Conservation (phyloP, 192 early-diverging fungal species). For the Entomortierella parvispora region DNA sequence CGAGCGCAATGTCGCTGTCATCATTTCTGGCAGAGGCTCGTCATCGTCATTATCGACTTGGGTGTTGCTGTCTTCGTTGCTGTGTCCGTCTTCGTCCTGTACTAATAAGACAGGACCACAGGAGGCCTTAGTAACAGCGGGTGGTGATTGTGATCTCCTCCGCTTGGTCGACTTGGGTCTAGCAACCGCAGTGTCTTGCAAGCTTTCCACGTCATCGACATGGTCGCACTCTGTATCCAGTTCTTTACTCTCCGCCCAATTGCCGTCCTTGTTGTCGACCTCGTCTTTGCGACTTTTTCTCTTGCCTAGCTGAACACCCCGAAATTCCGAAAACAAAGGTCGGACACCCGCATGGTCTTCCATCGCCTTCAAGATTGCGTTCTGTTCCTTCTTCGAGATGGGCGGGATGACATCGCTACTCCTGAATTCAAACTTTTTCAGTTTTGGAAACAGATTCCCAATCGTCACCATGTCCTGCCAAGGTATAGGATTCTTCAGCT, state of each 20-base stretch:
- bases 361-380: not conserved
- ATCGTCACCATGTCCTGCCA: slow-evolving; percentile 36
- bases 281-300: too few species aligned
- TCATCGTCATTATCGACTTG: not conserved
- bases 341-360: not conserved
- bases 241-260: too few species aligned
- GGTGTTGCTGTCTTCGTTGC: not conserved
- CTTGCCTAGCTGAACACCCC: too few species aligned
- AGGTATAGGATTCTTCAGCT: slow-evolving; percentile 10
- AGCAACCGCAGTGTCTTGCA: not conserved
- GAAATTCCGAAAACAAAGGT: too few species aligned
- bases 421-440: slow-evolving; percentile 30
- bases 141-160: slow-evolving; percentile 4
- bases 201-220: slow-evolving; percentile 1
- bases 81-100: too few species aligned
- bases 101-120: not conserved
- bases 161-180: not conserved
- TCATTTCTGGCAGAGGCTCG: slow-evolving; percentile 1
- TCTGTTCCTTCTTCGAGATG: not conserved
- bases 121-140: not conserved
- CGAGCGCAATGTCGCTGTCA: slow-evolving; percentile 26
- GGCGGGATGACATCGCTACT: slow-evolving; percentile 34
- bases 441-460: slow-evolving; percentile 33
- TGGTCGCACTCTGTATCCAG: not conserved
- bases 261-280: too few species aligned